These are phyloP conservation scores for Comarum palustre DNA, from an alignment of 306 rosid species.

Conservation along the genomic window DNA sequence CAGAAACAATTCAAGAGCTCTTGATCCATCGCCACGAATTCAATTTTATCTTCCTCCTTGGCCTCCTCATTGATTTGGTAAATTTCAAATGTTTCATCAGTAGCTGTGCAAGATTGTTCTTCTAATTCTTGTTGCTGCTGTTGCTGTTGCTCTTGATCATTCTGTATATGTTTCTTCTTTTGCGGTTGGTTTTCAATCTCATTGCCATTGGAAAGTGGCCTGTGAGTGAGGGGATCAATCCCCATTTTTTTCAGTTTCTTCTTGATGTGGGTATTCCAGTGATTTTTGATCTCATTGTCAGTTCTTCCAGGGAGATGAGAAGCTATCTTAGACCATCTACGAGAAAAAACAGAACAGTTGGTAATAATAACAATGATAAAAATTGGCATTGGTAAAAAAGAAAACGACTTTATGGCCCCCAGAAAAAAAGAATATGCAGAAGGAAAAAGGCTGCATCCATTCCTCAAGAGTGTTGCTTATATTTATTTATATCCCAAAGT, in stretches of 20 bases:
- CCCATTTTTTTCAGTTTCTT: conserved; percentile 75
- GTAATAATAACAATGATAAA: not conserved
- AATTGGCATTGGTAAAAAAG: conserved; percentile 11
- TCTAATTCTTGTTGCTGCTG: conserved; percentile 5
- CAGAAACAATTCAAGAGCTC: conserved; percentile 42
- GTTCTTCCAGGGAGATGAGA: conserved; percentile 82
- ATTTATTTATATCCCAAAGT: not conserved
- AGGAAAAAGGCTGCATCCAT: conserved; percentile 4
- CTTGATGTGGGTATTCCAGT: conserved; percentile 83
- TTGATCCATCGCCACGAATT: conserved; percentile 22
- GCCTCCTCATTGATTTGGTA: conserved; percentile 36
- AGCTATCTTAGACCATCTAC: conserved; percentile 80
- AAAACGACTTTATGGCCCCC: conserved; percentile 19
- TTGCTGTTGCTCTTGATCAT: not conserved
- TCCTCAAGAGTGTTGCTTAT: not conserved
- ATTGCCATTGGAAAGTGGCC: conserved; percentile 27
- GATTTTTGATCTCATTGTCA: conserved; percentile 73
- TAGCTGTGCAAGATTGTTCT: conserved; percentile 13
- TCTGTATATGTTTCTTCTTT: conserved; percentile 6
- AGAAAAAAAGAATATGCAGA: not conserved
- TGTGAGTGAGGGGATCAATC: conserved; percentile 72
- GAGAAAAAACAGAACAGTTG: not conserved
- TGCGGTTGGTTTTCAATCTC: conserved; percentile 35
- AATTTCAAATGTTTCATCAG: conserved; percentile 18
- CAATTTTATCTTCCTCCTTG: conserved; percentile 36